These are phyloP conservation scores for Lodderomyces oxycetoniae DNA, from an alignment of 1,139 yeast species.

Conservation along the genomic window DNA sequence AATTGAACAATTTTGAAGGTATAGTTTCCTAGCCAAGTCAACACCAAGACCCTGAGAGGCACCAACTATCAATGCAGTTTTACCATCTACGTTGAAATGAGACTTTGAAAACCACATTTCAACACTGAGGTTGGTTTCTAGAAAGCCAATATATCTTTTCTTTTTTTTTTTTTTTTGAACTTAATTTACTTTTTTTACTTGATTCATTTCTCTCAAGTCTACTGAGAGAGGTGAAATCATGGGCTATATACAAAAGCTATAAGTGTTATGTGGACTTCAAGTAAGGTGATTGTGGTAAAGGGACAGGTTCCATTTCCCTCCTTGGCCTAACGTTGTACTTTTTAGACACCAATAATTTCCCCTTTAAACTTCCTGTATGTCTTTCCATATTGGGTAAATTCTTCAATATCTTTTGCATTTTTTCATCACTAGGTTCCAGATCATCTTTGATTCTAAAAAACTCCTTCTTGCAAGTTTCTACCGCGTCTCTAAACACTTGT, in stretches of 20 bases:
- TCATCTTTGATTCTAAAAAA: conserved; percentile 39
- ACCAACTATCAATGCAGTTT: conserved; percentile 78
- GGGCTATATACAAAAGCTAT: conserved; percentile 2
- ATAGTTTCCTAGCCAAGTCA: conserved; percentile 63
- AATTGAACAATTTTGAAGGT: conserved; percentile 56
- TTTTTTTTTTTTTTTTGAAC: neutral
- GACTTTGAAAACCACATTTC: conserved; percentile 25
- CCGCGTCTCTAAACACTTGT: conserved; percentile 53
- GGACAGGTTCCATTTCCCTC: conserved; percentile 13
- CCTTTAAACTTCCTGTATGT: conserved; percentile 24
- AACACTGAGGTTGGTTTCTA: neutral
- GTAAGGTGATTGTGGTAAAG: conserved; percentile 38
- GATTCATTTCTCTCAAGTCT: no score
- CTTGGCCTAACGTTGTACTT: conserved; percentile 34
- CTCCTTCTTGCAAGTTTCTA: conserved; percentile 56
- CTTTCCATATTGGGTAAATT: conserved; percentile 27
- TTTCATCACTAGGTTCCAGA: conserved; percentile 12
- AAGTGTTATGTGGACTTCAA: conserved; percentile 12
- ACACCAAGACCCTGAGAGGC: conserved; percentile 95
- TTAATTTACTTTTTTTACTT: neutral
- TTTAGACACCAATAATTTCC: conserved; percentile 31
- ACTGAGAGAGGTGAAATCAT: neutral
- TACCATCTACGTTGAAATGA: conserved; percentile 37
- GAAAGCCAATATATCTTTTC: no score
- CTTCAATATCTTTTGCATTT: conserved; percentile 25